Evolutionary conservation across 768 basidiomycete genomes (phyloP).

Genomic region (Xerocomellus dryophilus): DNA sequence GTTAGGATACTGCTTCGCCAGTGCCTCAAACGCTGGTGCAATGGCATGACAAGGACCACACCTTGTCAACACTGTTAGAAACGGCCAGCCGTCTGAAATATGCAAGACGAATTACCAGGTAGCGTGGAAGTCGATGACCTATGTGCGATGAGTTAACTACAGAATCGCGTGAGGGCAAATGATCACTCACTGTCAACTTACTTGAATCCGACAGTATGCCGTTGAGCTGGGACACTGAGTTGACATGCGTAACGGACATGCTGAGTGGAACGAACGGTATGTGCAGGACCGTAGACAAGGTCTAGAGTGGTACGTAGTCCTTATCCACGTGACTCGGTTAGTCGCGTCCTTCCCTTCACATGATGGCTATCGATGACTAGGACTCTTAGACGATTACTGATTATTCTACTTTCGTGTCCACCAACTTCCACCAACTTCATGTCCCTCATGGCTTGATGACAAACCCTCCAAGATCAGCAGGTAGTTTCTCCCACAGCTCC

Average conservation of each 20-base stretch:
- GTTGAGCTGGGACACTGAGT: constrained; percentile 62
- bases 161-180: neutral
- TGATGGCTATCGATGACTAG: too few species aligned
- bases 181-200: constrained; percentile 57
- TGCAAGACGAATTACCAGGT: constrained; percentile 52
- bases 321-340: too few species aligned
- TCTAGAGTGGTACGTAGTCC: too few species aligned
- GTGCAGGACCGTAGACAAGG: too few species aligned
- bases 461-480: constrained; percentile 20
- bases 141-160: neutral
- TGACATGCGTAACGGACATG: constrained; percentile 64
- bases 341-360: too few species aligned
- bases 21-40: constrained; percentile 68
- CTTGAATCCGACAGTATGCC: constrained; percentile 54
- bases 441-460: constrained; percentile 19
- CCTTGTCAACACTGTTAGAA: constrained; percentile 41
- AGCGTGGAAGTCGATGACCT: constrained; percentile 89
- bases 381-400: constrained; percentile 15
- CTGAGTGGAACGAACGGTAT: neutral
- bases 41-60: constrained; percentile 85
- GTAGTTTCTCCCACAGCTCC: constrained; percentile 32
- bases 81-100: neutral
- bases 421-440: neutral
- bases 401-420: constrained; percentile 6
- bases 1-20: constrained; percentile 63